Percentiles rank a stretch among this genome's conserved stretches.
Conservation (phyloP, 2,329 filamentous ascomycete genomes). For the Zymoseptoria pseudotritici region DNA sequence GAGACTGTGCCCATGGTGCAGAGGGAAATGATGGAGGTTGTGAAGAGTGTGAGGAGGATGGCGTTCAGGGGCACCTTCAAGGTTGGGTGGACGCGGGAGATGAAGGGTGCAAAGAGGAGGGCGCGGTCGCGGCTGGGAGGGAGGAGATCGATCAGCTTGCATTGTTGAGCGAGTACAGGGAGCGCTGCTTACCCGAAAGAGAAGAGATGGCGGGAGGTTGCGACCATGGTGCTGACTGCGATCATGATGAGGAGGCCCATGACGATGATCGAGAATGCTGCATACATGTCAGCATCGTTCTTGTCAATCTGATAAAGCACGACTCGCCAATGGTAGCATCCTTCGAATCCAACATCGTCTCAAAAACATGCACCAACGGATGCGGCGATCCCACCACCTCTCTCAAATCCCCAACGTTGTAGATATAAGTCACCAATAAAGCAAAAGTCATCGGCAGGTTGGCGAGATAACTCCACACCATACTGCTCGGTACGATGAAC, state of each 20-base stretch:
- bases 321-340: not conserved
- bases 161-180: not conserved
- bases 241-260: slow-evolving; percentile 31
- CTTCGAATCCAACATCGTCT: slow-evolving; percentile 4
- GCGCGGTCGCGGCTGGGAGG: slow-evolving; percentile 30
- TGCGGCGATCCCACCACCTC: slow-evolving; percentile 18
- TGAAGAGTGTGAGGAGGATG: slow-evolving; percentile 23
- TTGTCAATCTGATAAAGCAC: not conserved
- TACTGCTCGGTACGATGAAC: slow-evolving; percentile 35
- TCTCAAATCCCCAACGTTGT: slow-evolving; percentile 30
- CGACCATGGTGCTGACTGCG: slow-evolving; percentile 33
- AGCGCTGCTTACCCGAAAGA: slow-evolving; percentile 32
- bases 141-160: slow-evolving; percentile 16
- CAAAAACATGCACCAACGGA: slow-evolving; percentile 31
- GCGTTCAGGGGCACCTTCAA: slow-evolving; percentile 24
- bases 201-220: slow-evolving; percentile 33
- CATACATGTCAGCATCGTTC: not conserved
- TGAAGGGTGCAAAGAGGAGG: slow-evolving; percentile 32
- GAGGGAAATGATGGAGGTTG: slow-evolving; percentile 24
- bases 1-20: slow-evolving; percentile 31
- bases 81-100: slow-evolving; percentile 23
- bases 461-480: slow-evolving; percentile 35
- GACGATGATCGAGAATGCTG: slow-evolving; percentile 27
- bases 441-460: slow-evolving; percentile 25
- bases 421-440: slow-evolving; percentile 29